A percentile compares a stretch with the other conserved stretches of the same genome.
Evolutionary conservation across 192 early-diverging fungal species (phyloP).

Genomic region (Phycomyces nitens): DNA sequence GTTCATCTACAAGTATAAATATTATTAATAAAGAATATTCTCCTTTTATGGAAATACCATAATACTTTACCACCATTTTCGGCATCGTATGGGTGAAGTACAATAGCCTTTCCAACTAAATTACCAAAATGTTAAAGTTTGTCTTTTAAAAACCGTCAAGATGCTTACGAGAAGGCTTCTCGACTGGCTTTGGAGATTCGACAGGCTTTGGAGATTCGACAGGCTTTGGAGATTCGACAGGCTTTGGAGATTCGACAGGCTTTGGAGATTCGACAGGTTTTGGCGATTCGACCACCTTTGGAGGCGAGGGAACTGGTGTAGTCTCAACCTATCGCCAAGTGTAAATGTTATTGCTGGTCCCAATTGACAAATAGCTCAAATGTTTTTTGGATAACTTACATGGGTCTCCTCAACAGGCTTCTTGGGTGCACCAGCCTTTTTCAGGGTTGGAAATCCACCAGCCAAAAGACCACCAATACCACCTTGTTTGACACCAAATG

Average conservation of each 20-base stretch:
- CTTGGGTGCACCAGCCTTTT: conserved; percentile 45
- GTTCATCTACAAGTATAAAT: conserved; percentile 39
- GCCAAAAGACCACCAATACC: conserved; percentile 74
- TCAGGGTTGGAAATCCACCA: conserved; percentile 64
- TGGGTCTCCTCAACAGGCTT: background rate
- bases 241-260: no score
- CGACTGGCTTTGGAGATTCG: background rate
- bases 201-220: no score
- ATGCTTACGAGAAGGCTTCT: background rate
- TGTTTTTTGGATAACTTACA: no score
- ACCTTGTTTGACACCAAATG: conserved; percentile 76
- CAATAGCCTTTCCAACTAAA: conserved; percentile 39
- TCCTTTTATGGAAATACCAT: background rate
- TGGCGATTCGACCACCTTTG: background rate
- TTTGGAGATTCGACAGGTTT: no score
- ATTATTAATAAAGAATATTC: background rate
- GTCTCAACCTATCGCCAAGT: background rate
- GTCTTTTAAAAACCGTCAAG: background rate
- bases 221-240: no score
- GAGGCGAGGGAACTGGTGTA: background rate
- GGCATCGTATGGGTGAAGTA: conserved; percentile 46
- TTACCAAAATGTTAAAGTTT: background rate
- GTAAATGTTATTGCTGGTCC: no score
- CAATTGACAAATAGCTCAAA: no score
- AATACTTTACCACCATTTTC: conserved; percentile 39